Conservation (phyloP, 257 asterid species). For the Cynanchum wilfordii region DNA sequence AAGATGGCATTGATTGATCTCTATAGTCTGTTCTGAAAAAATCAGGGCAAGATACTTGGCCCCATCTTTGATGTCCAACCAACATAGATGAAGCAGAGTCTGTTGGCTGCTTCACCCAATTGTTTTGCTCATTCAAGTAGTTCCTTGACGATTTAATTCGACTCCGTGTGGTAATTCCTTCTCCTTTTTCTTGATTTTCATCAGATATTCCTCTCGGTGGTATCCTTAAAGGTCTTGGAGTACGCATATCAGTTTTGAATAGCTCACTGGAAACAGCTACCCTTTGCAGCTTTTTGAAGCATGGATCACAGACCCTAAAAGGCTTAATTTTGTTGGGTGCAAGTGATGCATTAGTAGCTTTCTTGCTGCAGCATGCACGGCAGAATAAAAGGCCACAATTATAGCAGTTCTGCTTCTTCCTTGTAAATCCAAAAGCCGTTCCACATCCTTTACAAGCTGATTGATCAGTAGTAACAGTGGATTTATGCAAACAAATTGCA, state of each 20-base stretch:
- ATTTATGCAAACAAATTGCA: slow-evolving; percentile 48
- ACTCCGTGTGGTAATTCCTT: slow-evolving; percentile 22
- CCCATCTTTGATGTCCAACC: slow-evolving; percentile 39
- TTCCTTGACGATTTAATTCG: slow-evolving; percentile 23
- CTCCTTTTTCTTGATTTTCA: slow-evolving; percentile 29
- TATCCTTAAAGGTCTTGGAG: slow-evolving; percentile 31
- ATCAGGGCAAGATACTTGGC: slow-evolving; percentile 40
- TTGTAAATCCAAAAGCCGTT: slow-evolving; percentile 36
- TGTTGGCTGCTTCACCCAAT: slow-evolving; percentile 16
- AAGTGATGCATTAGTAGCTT: slow-evolving; percentile 39
- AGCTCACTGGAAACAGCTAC: slow-evolving; percentile 18
- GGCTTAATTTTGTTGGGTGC: slow-evolving; percentile 38
- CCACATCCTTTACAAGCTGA: slow-evolving; percentile 42
- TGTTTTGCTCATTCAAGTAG: slow-evolving; percentile 18
- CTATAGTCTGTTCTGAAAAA: slow-evolving; percentile 19
- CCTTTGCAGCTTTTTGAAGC: slow-evolving; percentile 34
- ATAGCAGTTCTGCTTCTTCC: slow-evolving; percentile 49
- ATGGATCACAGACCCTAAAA: slow-evolving; percentile 41
- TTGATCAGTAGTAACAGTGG: slow-evolving; percentile 42
- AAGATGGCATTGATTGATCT: slow-evolving; percentile 14
- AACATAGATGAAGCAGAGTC: slow-evolving; percentile 17
- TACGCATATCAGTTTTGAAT: slow-evolving; percentile 17
- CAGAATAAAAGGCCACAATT: slow-evolving; percentile 45
- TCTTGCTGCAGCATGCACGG: slow-evolving; percentile 39
- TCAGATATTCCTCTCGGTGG: slow-evolving; percentile 18